Evolutionary conservation across 2,329 filamentous ascomycete species (phyloP), one percentile per base, ranked within the genome.

Genomic region (Ceratocystis eucalypticola): DNA sequence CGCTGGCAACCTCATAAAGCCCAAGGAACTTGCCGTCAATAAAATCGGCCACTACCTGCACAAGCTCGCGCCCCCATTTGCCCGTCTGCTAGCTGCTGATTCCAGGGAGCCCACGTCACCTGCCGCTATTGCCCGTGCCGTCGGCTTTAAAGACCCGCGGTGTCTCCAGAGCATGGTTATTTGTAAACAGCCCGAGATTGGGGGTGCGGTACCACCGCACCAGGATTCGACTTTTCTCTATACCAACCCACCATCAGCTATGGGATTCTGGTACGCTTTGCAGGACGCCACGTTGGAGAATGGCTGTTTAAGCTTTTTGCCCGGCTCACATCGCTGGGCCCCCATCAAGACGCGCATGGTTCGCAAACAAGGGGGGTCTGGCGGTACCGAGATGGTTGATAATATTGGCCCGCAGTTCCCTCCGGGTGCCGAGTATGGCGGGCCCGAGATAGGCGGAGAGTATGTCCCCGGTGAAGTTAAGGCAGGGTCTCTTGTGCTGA

Each of bases 261-360:
- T 97, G 1, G 94, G 94, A 0, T 97, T 93, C 78, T 99, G 94
- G 94, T 96, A 96, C 75, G 94, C 94, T 12, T 82, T 99, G 48
- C 92, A 99, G 77, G 93, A 97, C 75, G 90, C 91, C 25, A 93
- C 89, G 6, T 78, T 81, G 0, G 85, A 87, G 74, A 99, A 99
- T 75, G 94, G 91, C 1, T 96, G 92, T 72, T 75, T 99, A 72
- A 89, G 87, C 69, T 96, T 97, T 76, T 82, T 91, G 70, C 86
- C 85, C 0, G 93, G 92, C 0, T 91, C 87, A 70, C 93, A 97
- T 73, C 84, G 80, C 71, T 85, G 87, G 73, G 86, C 87, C 2
- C 83, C 85, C 10, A 80, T 97, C 8, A 77, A 78, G 69, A 83
- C 86, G 73, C 80, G 94, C 45, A 88, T 97, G 72, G 90, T 96